Evolutionary conservation across 352 stramenopile genomes (phyloP), one percentile per base, ranked within the genome.

Genomic region (Discostella stelligera): DNA sequence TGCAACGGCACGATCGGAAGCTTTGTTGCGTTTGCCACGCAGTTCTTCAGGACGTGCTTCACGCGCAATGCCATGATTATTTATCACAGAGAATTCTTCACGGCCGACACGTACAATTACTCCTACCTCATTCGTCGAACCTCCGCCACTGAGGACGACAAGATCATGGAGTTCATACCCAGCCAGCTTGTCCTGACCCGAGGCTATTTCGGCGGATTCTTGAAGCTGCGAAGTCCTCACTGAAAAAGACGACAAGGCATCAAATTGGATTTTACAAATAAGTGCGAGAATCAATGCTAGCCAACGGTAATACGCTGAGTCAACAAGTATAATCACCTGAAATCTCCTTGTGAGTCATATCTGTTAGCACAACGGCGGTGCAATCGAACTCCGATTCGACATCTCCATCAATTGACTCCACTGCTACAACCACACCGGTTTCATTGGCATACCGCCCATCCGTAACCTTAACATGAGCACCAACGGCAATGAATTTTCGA

Each of bases 261-360:
- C 30, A 69, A 69, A 32, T 32, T 37, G 59, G 23, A 46, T 32
- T 50, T 50, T 1, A 66, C 6, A 8, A 56, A 66, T 20, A 37
- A 66, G 66, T 50, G 44, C 18, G 14, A 58, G 27, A 66, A n/a
- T 11, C 25, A 10, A 62, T 59, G 18, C 37, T 10, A 44, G 37
- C 3, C 37, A 10, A 44, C 0, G 37, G 37, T 44, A 10, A 64
- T 32, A 39, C 3, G 48, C 14, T 23, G 20, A 18, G 54, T 20
- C 61, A 56, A 44, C 41, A 21, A 61, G 18, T 16, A 65, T 23
- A 56, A 25, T 77, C 65, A 85, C 78, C 63, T 63, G 85, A 89
- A 66, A 94, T 89, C 82, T 94, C 87, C 74, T 94, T 94, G 74
- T 91, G 84, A 6, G 88, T 93, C 41, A 92, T 89, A 75, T 95